Base-by-base conservation (phyloP, 768 basidiomycete species). In the Suillus fuscotomentosus region DNA sequence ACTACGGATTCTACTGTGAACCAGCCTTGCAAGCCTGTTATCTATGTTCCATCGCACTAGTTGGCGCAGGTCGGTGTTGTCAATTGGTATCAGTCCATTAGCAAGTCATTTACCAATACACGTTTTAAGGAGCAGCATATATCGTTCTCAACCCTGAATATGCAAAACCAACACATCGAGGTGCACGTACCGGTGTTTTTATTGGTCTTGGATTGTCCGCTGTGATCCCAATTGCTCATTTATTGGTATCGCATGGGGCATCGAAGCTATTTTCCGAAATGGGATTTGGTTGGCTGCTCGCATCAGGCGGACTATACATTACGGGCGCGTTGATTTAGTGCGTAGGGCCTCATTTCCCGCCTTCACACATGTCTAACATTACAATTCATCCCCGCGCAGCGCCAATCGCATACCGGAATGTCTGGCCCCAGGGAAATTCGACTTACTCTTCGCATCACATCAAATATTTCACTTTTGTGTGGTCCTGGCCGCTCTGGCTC, bases 381-480 rank as follows among this genome's bases (percentile, higher is more conserved):
- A 50, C 38, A 66, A 69, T 76, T 72, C 75, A 75, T 77, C 76
- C 75, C 75, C 74, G 74, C 72, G 75, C 75, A 96, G 94, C 77
- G 93, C 93, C 56, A 88, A 89, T 72, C 86, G 93, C 59, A 83
- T 94, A 62, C 94, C 94, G 51, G 94, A 96, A 71, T 81, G 86
- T 45, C 77, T 88, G 66, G 78, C 81, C 8, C 92, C 92, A 6
- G 93, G 94, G 43, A 84, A 76, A 67, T 95, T 95, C 76, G 94
- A 95, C 77, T 83, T 84, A 70, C 84, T 92, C 70, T 83, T 88
- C 62, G 84, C 91, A 0, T 94, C 91, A 22, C 95, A 97, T 79
- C 92, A 96, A 76, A 90, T 97, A 69, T 96, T 97, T 76, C 95
- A 96, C 72, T 74, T 88, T 65, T 87, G 84, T 70, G 94, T 96